A percentile compares a stretch with the other conserved stretches of the same genome.
phyloP scores from a whole-genome alignment of 1,139 yeast genomes.

The Candida glucosophila region DNA sequence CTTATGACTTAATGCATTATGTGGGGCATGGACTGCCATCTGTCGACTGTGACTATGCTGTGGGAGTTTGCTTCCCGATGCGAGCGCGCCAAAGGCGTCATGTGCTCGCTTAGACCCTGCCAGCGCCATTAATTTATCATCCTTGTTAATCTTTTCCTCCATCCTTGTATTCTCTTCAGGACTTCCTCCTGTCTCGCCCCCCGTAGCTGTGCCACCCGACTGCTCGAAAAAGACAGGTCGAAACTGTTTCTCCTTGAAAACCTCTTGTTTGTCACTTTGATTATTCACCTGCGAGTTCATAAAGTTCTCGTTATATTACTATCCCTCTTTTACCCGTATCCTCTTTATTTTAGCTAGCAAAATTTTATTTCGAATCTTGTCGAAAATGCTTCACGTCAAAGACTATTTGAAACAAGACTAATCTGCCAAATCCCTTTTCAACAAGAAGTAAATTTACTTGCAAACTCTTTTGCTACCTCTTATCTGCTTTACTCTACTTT shows the following conservation, averaged over 20 bases:
- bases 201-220: conserved; percentile 3
- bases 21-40: conserved; percentile 1
- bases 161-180: conserved; percentile 6
- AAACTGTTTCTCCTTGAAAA: conserved; percentile 23
- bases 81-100: background rate
- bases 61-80: too few relatives aligned
- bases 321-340: too few relatives aligned
- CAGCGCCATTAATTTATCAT: conserved; percentile 4
- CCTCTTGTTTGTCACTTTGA: conserved; percentile 16
- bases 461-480: too few relatives aligned
- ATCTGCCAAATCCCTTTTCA: too few relatives aligned
- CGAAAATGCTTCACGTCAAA: too few relatives aligned
- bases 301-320: too few relatives aligned
- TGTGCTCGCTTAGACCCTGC: conserved; percentile 5
- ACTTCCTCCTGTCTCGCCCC: conserved; percentile 2
- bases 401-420: too few relatives aligned
- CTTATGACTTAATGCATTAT: conserved; percentile 1
- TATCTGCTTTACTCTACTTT: too few relatives aligned
- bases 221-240: conserved; percentile 26
- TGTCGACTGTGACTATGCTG: conserved; percentile 1
- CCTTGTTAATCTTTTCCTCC: conserved; percentile 4
- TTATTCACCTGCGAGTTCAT: conserved; percentile 13
- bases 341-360: too few relatives aligned
- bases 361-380: too few relatives aligned
- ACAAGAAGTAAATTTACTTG: too few relatives aligned